These are phyloP conservation scores for Lentinula sp. DNA, from an alignment of 768 basidiomycete genomes.

Conservation along the genomic window DNA sequence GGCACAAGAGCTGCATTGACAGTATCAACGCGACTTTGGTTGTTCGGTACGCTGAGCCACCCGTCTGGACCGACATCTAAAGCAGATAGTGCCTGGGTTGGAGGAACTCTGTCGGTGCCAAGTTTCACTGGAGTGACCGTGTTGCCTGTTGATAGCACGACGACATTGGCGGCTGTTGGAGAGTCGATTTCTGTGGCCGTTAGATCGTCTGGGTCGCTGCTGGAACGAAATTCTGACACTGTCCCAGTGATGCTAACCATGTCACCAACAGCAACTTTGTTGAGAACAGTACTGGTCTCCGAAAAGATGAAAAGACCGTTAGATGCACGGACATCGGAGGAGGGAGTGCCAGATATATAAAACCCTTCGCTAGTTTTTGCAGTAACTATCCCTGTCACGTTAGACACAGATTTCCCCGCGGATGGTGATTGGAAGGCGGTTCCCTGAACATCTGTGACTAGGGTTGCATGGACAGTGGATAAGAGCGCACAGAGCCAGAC, in stretches of 20 bases:
- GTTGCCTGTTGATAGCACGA: constrained; percentile 37
- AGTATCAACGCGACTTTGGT: constrained; percentile 36
- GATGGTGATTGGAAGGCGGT: constrained; percentile 38
- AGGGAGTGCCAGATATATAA: constrained; percentile 39
- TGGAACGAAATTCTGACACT: constrained; percentile 47
- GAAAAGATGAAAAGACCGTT: constrained; percentile 48
- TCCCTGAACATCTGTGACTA: constrained; percentile 51
- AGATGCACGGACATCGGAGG: constrained; percentile 39
- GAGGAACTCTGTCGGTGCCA: constrained; percentile 46
- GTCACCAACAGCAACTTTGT: constrained; percentile 40
- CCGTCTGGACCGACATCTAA: constrained; percentile 49
- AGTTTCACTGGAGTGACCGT: constrained; percentile 43
- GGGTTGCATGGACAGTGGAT: constrained; percentile 19
- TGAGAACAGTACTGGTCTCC: constrained; percentile 26
- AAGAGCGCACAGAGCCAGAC: constrained; percentile 16
- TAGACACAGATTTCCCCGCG: constrained; percentile 34
- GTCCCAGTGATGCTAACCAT: constrained; percentile 30
- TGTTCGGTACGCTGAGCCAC: constrained; percentile 51
- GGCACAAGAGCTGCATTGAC: constrained; percentile 45
- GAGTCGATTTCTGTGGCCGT: constrained; percentile 42
- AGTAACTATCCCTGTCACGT: constrained; percentile 45
- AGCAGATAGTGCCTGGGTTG: constrained; percentile 39
- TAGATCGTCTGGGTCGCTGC: constrained; percentile 36
- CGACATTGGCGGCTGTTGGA: constrained; percentile 31
- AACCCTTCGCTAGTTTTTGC: constrained; percentile 48